Percentiles rank a stretch among this genome's conserved stretches.
phyloP scores from a whole-genome alignment of 352 stramenopile species.

The Globisporangium canariense region DNA sequence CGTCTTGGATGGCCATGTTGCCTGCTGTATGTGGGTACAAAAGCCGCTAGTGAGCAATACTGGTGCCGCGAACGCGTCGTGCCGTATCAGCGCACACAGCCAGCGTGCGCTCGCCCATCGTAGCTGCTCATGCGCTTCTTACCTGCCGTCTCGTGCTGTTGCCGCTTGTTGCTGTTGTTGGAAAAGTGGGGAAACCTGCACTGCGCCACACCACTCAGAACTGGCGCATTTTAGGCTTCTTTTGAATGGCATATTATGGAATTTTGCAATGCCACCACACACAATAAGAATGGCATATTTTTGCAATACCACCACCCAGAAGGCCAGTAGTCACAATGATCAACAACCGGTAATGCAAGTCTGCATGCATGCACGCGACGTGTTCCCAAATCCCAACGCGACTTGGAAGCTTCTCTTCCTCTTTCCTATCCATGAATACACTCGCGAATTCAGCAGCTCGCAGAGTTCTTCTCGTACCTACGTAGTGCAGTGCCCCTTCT shows the following conservation, averaged over 20 bases:
- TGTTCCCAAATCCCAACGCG: background rate
- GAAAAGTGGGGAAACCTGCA: background rate
- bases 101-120: background rate
- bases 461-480: background rate
- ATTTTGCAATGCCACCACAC: too few species aligned
- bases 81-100: background rate
- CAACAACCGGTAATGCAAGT: too few species aligned
- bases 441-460: background rate
- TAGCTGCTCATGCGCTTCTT: background rate
- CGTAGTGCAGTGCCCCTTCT: background rate
- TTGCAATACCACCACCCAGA: too few species aligned
- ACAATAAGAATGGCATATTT: too few species aligned
- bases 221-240: background rate
- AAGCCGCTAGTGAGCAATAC: background rate
- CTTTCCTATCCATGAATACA: background rate
- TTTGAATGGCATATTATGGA: too few species aligned
- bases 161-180: background rate
- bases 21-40: background rate
- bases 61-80: background rate
- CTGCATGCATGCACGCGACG: too few species aligned
- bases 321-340: too few species aligned
- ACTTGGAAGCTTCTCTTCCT: background rate
- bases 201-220: background rate
- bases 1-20: constrained; percentile 15
- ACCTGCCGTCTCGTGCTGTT: background rate